A percentile compares a stretch with the other conserved stretches of the same genome.
Evolutionary conservation across 192 early-diverging fungal genomes (phyloP).

Genomic region (Umbelopsis sp.): DNA sequence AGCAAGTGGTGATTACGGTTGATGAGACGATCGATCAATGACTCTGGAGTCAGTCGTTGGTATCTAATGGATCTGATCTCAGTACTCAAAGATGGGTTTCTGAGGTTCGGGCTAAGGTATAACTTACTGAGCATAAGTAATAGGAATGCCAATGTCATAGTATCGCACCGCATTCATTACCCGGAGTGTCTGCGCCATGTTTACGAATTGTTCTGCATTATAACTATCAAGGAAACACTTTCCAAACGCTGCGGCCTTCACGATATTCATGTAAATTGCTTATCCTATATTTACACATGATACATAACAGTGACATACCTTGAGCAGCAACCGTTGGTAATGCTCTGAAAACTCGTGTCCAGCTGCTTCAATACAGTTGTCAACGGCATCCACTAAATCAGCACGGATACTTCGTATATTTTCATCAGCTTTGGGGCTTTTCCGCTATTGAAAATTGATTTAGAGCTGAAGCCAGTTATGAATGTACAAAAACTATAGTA

Average conservation of each 20-base stretch:
- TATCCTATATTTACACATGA: not conserved
- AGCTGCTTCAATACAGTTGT: slow-evolving; percentile 90
- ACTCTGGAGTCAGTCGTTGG: slow-evolving; percentile 74
- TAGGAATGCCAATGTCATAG: slow-evolving; percentile 86
- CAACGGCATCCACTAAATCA: slow-evolving; percentile 85
- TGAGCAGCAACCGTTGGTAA: slow-evolving; percentile 81
- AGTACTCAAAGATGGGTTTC: not conserved
- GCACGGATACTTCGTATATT: slow-evolving; percentile 86
- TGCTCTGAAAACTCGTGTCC: slow-evolving; percentile 80
- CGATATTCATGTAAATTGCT: not conserved
- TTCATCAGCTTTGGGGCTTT: slow-evolving; percentile 91
- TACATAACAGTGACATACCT: slow-evolving; percentile 41
- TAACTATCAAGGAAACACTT: slow-evolving; percentile 90
- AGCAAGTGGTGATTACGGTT: slow-evolving; percentile 84
- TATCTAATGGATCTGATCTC: slow-evolving; percentile 49
- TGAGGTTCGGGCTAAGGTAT: not conserved
- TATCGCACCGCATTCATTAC: slow-evolving; percentile 89
- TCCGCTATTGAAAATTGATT: slow-evolving; percentile 41
- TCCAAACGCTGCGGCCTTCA: slow-evolving; percentile 89
- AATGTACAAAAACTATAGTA: not conserved
- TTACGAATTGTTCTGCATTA: slow-evolving; percentile 82
- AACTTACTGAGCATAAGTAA: slow-evolving; percentile 82
- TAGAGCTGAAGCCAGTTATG: not conserved
- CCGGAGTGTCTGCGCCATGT: slow-evolving; percentile 83
- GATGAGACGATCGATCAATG: slow-evolving; percentile 80